These are phyloP conservation scores for Entrophospora sp. DNA, from an alignment of 192 early-diverging fungal species.

Conservation along the genomic window DNA sequence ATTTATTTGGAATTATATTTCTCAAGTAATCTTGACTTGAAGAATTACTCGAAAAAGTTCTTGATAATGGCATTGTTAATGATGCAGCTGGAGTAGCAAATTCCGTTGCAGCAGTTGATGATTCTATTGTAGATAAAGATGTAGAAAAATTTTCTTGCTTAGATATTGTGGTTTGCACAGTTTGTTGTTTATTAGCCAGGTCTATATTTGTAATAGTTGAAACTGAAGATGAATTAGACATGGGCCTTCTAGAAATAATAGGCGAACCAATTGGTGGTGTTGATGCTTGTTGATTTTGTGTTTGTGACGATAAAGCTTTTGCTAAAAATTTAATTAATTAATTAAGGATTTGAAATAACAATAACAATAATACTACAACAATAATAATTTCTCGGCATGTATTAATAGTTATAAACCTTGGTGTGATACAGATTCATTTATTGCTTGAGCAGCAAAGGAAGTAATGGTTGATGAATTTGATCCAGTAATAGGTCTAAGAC, in stretches of 20 bases:
- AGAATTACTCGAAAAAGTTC: neutral
- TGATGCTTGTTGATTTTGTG: neutral
- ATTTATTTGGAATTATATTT: neutral
- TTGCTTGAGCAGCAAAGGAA: neutral
- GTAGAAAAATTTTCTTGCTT: neutral
- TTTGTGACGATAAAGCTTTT: neutral
- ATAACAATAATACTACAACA: neutral
- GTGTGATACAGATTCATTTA: neutral
- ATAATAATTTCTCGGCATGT: too few relatives aligned
- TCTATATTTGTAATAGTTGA: slow-evolving; percentile 14
- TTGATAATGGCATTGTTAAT: neutral
- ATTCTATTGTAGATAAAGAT: slow-evolving; percentile 2
- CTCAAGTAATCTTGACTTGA: neutral
- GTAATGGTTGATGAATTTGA: slow-evolving; percentile 8
- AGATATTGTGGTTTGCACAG: neutral
- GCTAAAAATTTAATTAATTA: neutral
- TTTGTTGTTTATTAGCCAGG: neutral
- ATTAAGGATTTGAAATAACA: neutral
- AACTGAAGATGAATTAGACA: slow-evolving; percentile 13
- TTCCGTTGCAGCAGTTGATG: neutral
- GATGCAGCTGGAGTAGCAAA: neutral
- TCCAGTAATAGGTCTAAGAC: neutral
- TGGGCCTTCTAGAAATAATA: neutral
- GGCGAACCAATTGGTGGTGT: neutral
- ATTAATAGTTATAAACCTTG: slow-evolving; percentile 1